Evolutionary conservation across 1,284 basidiomycete species (phyloP).

Genomic region (Schizophyllum amplum): DNA sequence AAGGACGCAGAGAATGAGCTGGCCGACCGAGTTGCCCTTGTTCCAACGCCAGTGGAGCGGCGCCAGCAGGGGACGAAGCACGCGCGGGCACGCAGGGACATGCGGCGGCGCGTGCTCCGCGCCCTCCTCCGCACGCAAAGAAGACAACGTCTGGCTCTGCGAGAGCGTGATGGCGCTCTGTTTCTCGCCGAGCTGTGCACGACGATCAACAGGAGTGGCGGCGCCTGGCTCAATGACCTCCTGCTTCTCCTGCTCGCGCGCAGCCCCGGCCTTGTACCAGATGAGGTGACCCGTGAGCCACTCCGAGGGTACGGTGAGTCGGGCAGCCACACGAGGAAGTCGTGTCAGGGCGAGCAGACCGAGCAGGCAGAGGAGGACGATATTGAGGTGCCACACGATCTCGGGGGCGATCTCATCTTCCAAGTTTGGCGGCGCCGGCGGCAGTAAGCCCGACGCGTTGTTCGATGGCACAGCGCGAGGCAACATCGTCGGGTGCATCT

Average conservation of each 20-base stretch:
- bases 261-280: conserved; percentile 15
- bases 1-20: conserved; percentile 37
- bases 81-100: conserved; percentile 29
- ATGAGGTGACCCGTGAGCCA: conserved; percentile 39
- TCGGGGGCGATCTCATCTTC: neutral
- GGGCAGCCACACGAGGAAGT: conserved; percentile 37
- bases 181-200: neutral
- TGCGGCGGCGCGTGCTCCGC: conserved; percentile 29
- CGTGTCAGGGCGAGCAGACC: conserved; percentile 30
- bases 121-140: neutral
- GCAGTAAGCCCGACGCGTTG: too few relatives aligned
- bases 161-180: neutral
- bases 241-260: neutral
- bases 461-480: neutral
- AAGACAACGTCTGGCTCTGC: neutral
- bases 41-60: conserved; percentile 30
- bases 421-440: too few relatives aligned
- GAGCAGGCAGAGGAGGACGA: conserved; percentile 33
- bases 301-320: conserved; percentile 35
- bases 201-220: too few relatives aligned
- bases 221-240: too few relatives aligned
- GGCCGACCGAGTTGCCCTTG: conserved; percentile 43
- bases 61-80: conserved; percentile 31
- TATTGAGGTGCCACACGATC: conserved; percentile 31
- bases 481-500: neutral